A percentile compares a stretch with the other conserved stretches of the same genome.
Evolutionary conservation across 2,329 filamentous ascomycete genomes (phyloP).

Genomic region (Ceratocystis harringtonii): DNA sequence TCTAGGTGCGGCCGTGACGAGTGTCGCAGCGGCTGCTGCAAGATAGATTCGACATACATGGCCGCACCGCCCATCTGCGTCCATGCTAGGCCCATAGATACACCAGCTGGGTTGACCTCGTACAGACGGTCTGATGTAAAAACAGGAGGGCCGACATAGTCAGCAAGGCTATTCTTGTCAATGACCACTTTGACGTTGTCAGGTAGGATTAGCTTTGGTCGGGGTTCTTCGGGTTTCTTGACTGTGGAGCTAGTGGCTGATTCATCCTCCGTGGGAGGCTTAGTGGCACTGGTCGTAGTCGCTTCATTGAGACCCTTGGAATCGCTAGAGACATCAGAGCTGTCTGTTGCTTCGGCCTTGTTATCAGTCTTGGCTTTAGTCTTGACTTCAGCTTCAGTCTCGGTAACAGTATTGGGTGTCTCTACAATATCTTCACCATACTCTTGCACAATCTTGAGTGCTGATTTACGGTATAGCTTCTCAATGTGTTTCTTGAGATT

Average conservation of each 20-base stretch:
- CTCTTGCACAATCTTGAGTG: constrained; percentile 91
- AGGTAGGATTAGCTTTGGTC: constrained; percentile 67
- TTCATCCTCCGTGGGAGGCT: constrained; percentile 27
- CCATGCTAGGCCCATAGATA: constrained; percentile 97
- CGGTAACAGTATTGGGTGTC: constrained; percentile 26
- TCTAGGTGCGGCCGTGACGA: constrained; percentile 66
- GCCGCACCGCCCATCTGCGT: constrained; percentile 93
- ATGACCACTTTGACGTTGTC: constrained; percentile 77
- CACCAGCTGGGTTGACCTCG: constrained; percentile 81
- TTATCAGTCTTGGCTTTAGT: constrained; percentile 23
- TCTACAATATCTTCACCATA: constrained; percentile 77
- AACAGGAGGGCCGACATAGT: constrained; percentile 89
- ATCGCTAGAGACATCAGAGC: constrained; percentile 15
- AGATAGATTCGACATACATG: constrained; percentile 91
- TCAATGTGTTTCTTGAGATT: constrained; percentile 99
- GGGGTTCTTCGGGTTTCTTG: constrained; percentile 51
- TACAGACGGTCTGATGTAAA: constrained; percentile 94
- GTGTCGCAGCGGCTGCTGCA: constrained; percentile 65
- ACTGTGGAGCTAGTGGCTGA: constrained; percentile 21
- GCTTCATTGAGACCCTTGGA: constrained; percentile 19
- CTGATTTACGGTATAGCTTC: constrained; percentile 95
- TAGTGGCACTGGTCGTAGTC: constrained; percentile 21
- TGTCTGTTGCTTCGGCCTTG: constrained; percentile 24
- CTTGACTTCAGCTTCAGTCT: constrained; percentile 28
- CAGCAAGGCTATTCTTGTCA: constrained; percentile 76